phyloP scores from a whole-genome alignment of 805 yeast species.

The Jamesozyma hellenica region DNA sequence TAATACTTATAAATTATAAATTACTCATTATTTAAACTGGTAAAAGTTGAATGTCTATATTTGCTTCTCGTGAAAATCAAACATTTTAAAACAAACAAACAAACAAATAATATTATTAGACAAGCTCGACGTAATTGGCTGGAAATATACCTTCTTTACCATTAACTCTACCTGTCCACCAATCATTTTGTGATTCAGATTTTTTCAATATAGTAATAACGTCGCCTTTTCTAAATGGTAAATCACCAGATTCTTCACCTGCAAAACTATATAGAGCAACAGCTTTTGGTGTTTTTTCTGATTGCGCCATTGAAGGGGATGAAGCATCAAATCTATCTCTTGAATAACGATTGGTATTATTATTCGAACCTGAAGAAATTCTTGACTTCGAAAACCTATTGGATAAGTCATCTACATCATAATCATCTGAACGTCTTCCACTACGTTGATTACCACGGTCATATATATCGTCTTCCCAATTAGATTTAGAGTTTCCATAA shows the following conservation, averaged over 20 bases:
- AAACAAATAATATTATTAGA: too few relatives aligned
- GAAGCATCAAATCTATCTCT: slow-evolving; percentile 3
- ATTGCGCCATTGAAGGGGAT: slow-evolving; percentile 10
- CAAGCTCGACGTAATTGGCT: slow-evolving; percentile 89
- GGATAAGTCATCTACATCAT: slow-evolving; percentile 31
- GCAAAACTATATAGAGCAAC: slow-evolving; percentile 81
- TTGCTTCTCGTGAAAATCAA: too few relatives aligned
- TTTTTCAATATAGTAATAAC: slow-evolving; percentile 78
- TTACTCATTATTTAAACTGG: too few relatives aligned
- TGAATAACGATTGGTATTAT: slow-evolving; percentile 19
- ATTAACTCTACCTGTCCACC: slow-evolving; percentile 95
- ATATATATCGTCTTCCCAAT: slow-evolving; percentile 85
- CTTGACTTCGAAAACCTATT: slow-evolving; percentile 30
- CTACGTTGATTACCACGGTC: slow-evolving; percentile 33
- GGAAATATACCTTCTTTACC: slow-evolving; percentile 92
- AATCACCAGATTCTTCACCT: slow-evolving; percentile 89
- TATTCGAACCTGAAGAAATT: slow-evolving; percentile 33
- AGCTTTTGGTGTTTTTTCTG: slow-evolving; percentile 53
- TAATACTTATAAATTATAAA: too few relatives aligned
- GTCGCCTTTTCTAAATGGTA: slow-evolving; percentile 90
- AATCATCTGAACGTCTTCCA: slow-evolving; percentile 13
- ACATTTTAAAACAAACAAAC: too few relatives aligned
- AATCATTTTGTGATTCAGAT: slow-evolving; percentile 82
- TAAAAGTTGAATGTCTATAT: too few relatives aligned
- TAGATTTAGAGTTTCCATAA: slow-evolving; percentile 28